Evolutionary conservation across 2,329 filamentous ascomycete genomes (phyloP), one percentile per base, ranked within the genome.

Genomic region (Cylindrodendrum hubeiense): DNA sequence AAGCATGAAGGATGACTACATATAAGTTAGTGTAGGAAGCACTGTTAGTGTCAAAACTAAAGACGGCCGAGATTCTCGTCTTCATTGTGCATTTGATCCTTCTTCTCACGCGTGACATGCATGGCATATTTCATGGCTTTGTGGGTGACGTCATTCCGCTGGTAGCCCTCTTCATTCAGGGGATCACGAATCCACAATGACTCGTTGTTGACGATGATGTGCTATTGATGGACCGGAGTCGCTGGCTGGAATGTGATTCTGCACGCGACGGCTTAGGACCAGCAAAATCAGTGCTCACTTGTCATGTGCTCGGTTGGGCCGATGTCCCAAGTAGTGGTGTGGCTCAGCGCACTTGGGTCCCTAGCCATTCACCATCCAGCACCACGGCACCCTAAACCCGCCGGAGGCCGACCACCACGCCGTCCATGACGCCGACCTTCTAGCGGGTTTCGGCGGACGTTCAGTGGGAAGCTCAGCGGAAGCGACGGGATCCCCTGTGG

Each of bases 361-460:
- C 15, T 22, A 46, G 43, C 43, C 22, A 49, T 26, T 24, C 22
- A 46, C 8, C 17, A 39, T 17, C 15, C 37, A 39, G 37, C 17
- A 39, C 37, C 37, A n/a, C 37, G 8, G 37, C 37, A 17, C 37
- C 37, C 37, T 17, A n/a, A n/a, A 6, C 37, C 37, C 26, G 46
- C 46, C n/a, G 8, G 46, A 49, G 46, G 17, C 26, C 47, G 26
- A 50, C 47, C 47, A 33, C 10, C 10, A 50, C 10, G n/a, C 26
- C 47, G 26, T 33, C 47, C 47, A 33, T 5, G n/a, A 50, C 10
- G n/a, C 47, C 47, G n/a, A 12, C 17, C 34, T 43, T 46, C 37
- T 57, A 51, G 44, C 52, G 24, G 22, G 53, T 62, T 62, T 56
- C 60, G 57, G 46, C 26, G 51, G 41, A 39, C 43, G n/a, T 21